Percentiles rank a stretch among this genome's conserved stretches.
These are phyloP conservation scores for Xerocomus potaroensis DNA, from an alignment of 768 basidiomycete species.

Conservation along the genomic window DNA sequence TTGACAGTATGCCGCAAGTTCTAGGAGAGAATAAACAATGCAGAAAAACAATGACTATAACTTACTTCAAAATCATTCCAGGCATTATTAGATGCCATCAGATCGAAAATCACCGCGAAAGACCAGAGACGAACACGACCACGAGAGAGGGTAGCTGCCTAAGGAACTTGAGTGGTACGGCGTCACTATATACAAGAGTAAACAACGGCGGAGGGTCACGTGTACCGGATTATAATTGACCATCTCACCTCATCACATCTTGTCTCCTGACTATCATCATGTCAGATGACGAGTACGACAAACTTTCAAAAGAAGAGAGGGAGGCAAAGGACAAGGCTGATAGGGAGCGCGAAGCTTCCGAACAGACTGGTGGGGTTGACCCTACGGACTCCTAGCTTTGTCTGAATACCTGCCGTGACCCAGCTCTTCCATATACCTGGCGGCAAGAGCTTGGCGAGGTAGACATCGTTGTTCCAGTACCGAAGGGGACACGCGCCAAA, in stretches of 20 bases:
- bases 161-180: slow-evolving; percentile 11
- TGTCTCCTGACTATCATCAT: slow-evolving; percentile 27
- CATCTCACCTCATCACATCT: slow-evolving; percentile 21
- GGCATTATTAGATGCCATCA: slow-evolving; percentile 57
- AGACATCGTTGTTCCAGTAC: slow-evolving; percentile 78
- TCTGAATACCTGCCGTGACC: slow-evolving; percentile 11
- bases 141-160: slow-evolving; percentile 7
- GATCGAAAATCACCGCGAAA: slow-evolving; percentile 11
- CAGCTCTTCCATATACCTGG: slow-evolving; percentile 91
- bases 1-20: slow-evolving; percentile 65
- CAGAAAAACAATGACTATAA: slow-evolving; percentile 5
- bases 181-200: slow-evolving; percentile 31
- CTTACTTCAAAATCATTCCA: slow-evolving; percentile 78
- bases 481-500: slow-evolving; percentile 78
- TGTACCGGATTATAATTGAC: too few species aligned
- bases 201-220: slow-evolving; percentile 29
- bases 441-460: slow-evolving; percentile 85
- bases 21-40: slow-evolving; percentile 37
- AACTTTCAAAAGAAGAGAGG: slow-evolving; percentile 70
- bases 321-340: slow-evolving; percentile 67
- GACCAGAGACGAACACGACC: slow-evolving; percentile 9
- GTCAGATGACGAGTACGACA: slow-evolving; percentile 61
- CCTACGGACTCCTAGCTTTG: slow-evolving; percentile 11
- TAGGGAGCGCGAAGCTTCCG: slow-evolving; percentile 62
- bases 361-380: slow-evolving; percentile 73